phyloP scores from a whole-genome alignment of 75 land plant genomes.

The Cupressus sempervirens region DNA sequence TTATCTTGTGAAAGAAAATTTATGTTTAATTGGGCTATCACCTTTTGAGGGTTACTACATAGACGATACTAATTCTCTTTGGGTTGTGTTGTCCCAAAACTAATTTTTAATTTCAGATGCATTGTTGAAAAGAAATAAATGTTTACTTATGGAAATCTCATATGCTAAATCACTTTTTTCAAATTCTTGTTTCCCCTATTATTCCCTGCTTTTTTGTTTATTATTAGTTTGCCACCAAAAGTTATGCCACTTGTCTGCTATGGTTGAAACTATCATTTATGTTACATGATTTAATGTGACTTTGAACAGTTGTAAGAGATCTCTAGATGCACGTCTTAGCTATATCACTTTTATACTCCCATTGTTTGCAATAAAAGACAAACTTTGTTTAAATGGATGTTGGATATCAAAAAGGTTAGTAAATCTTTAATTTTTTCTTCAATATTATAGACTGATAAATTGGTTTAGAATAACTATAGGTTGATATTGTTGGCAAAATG shows the following conservation, averaged over 20 bases:
- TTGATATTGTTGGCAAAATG: too few relatives aligned
- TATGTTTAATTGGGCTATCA: too few relatives aligned
- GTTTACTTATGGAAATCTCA: too few relatives aligned
- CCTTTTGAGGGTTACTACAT: too few relatives aligned
- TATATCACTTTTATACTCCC: not conserved
- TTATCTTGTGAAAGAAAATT: too few relatives aligned
- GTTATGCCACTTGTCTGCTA: not conserved
- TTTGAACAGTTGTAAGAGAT: not conserved
- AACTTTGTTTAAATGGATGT: not conserved
- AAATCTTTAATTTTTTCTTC: not conserved
- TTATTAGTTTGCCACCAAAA: not conserved
- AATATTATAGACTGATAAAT: not conserved
- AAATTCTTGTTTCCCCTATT: not conserved
- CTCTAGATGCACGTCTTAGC: not conserved
- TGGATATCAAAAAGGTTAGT: not conserved
- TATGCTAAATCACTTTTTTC: too few relatives aligned
- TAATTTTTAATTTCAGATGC: too few relatives aligned
- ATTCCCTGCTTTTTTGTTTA: not conserved
- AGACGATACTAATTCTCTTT: too few relatives aligned
- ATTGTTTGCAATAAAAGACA: not conserved
- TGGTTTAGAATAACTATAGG: not conserved
- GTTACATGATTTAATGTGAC: not conserved
- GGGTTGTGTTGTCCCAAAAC: too few relatives aligned
- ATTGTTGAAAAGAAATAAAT: too few relatives aligned
- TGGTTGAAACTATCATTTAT: too few relatives aligned